Conservation (phyloP, 306 rosid genomes). For the Rubus parviflorus region DNA sequence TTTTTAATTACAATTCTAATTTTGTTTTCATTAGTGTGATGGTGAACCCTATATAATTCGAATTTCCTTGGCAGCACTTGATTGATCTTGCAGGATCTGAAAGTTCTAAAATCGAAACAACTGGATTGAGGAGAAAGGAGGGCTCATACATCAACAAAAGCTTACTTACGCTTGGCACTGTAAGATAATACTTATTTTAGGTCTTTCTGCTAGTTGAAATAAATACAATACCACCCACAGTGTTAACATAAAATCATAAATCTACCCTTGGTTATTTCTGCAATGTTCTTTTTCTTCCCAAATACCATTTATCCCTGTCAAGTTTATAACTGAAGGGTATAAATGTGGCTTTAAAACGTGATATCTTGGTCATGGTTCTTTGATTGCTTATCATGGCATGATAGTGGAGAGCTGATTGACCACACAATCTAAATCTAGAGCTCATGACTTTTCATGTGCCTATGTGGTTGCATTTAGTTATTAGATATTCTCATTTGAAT, state of each 20-base stretch:
- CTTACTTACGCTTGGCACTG: conserved; percentile 88
- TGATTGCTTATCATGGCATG: background rate
- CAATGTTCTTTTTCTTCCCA: background rate
- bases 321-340: background rate
- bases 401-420: conserved; percentile 2
- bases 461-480: background rate
- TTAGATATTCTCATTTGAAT: background rate
- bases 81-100: conserved; percentile 96
- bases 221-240: background rate
- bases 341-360: background rate
- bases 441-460: background rate
- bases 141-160: conserved; percentile 90
- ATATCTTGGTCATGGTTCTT: background rate
- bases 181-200: conserved; percentile 37
- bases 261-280: background rate
- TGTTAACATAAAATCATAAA: background rate
- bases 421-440: background rate
- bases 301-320: background rate
- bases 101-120: conserved; percentile 89
- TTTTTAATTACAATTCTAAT: conserved; percentile 11
- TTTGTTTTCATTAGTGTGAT: conserved; percentile 6
- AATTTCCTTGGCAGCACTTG: conserved; percentile 65
- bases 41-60: conserved; percentile 18
- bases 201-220: background rate
- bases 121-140: conserved; percentile 85